Percentiles rank a stretch among this genome's conserved stretches.
phyloP scores from a whole-genome alignment of 1,284 basidiomycete species.

The Cryptococcus jaspeensis region DNA sequence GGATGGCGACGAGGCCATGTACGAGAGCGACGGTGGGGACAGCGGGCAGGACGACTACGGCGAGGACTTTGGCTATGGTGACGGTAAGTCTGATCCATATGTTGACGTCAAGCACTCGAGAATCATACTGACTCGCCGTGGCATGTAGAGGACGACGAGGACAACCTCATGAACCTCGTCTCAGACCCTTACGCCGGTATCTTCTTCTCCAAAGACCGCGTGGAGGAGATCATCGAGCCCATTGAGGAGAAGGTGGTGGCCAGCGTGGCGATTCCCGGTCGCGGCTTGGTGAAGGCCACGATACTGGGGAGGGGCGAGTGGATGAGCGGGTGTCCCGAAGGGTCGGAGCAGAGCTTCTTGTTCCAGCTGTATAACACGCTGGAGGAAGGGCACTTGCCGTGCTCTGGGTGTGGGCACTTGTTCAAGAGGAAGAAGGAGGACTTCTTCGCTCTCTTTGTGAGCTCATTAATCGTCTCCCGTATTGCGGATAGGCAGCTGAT shows the following conservation, averaged over 20 bases:
- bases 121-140: not conserved
- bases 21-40: slow-evolving; percentile 12
- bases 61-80: slow-evolving; percentile 16
- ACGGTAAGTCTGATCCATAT: not conserved
- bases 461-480: slow-evolving; percentile 42
- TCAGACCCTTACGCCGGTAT: slow-evolving; percentile 85
- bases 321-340: slow-evolving; percentile 95
- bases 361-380: slow-evolving; percentile 78
- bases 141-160: not conserved
- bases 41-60: slow-evolving; percentile 44
- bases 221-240: slow-evolving; percentile 75
- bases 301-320: slow-evolving; percentile 84
- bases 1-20: slow-evolving; percentile 8
- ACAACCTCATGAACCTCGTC: slow-evolving; percentile 7
- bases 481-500: not conserved
- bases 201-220: slow-evolving; percentile 86
- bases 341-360: slow-evolving; percentile 76
- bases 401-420: slow-evolving; percentile 66
- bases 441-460: slow-evolving; percentile 77
- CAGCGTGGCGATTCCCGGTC: not conserved
- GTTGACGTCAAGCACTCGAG: not conserved
- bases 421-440: slow-evolving; percentile 65
- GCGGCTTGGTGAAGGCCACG: slow-evolving; percentile 36
- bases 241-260: slow-evolving; percentile 59
- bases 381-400: slow-evolving; percentile 62